A percentile compares a stretch with the other conserved stretches of the same genome.
Conservation (phyloP, 2,329 filamentous ascomycete genomes). For the Cladosporium sp. region DNA sequence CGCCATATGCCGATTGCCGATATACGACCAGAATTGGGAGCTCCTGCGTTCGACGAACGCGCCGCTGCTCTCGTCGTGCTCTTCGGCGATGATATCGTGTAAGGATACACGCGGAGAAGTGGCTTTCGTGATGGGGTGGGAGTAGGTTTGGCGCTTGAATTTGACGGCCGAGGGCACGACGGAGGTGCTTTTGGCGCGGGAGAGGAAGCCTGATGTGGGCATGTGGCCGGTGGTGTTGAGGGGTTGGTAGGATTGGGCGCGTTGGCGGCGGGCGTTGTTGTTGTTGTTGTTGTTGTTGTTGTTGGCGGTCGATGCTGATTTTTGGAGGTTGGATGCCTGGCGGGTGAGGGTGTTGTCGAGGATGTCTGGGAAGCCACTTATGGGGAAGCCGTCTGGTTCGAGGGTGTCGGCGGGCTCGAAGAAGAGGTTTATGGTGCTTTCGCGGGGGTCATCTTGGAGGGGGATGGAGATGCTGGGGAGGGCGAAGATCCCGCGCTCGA, state of each 20-base stretch:
- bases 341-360: slow-evolving; percentile 28
- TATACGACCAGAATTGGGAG: slow-evolving; percentile 40
- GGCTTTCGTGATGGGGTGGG: neutral
- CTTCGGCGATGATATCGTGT: slow-evolving; percentile 33
- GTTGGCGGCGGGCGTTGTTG: slow-evolving; percentile 23
- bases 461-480: slow-evolving; percentile 35
- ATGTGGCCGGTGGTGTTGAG: neutral
- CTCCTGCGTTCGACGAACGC: slow-evolving; percentile 30
- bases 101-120: slow-evolving; percentile 30
- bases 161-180: neutral
- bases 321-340: neutral
- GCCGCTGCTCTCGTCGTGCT: slow-evolving; percentile 29
- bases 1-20: slow-evolving; percentile 38
- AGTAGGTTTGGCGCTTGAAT: slow-evolving; percentile 7
- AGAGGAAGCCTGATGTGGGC: neutral
- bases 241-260: slow-evolving; percentile 1
- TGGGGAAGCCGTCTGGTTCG: slow-evolving; percentile 37
- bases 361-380: slow-evolving; percentile 38
- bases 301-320: neutral
- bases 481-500: slow-evolving; percentile 32
- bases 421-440: slow-evolving; percentile 37
- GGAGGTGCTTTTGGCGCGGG: slow-evolving; percentile 8
- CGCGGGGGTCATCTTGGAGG: slow-evolving; percentile 32
- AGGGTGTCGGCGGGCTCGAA: slow-evolving; percentile 34
- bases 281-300: slow-evolving; percentile 14